Percentiles rank a stretch among this genome's conserved stretches.
These are phyloP conservation scores for Talaromyces albobiverticillius DNA, from an alignment of 2,329 filamentous ascomycete genomes.

Conservation along the genomic window DNA sequence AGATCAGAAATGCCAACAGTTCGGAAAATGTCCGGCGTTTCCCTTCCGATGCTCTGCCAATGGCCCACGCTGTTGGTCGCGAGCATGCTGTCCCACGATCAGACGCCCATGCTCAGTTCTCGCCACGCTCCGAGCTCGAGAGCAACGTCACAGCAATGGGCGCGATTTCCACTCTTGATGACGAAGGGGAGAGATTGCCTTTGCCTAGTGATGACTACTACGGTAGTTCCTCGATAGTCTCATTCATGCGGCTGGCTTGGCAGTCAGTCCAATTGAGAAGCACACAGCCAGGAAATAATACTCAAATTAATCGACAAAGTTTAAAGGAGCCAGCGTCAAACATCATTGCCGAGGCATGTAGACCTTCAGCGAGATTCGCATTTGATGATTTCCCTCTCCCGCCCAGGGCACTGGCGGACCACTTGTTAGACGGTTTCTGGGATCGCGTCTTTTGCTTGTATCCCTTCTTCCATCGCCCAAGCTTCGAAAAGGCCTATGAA, in stretches of 20 bases:
- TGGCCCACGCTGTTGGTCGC: background rate
- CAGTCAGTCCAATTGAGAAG: conserved; percentile 12
- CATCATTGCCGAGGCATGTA: background rate
- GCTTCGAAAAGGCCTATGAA: conserved; percentile 42
- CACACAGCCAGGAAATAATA: background rate
- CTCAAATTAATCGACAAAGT: background rate
- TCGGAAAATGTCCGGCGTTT: background rate
- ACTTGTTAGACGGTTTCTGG: conserved; percentile 40
- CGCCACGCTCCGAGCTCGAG: background rate
- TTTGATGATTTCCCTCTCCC: conserved; percentile 38
- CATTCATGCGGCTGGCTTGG: conserved; percentile 39
- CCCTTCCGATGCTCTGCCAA: background rate
- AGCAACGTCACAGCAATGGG: conserved; percentile 40
- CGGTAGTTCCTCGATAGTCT: conserved; percentile 40
- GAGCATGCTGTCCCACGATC: background rate
- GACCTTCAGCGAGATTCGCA: conserved; percentile 12
- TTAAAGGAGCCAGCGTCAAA: background rate
- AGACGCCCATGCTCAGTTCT: conserved; percentile 10
- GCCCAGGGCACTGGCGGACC: conserved; percentile 41
- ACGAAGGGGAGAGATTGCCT: conserved; percentile 17
- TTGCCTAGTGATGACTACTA: conserved; percentile 32
- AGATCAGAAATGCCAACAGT: no score
- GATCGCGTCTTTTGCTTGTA: conserved; percentile 42
- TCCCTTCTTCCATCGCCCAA: conserved; percentile 42
- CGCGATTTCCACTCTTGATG: conserved; percentile 32